Percentiles rank a stretch among this genome's conserved stretches.
These are phyloP conservation scores for Cystobasidium pallidum DNA, from an alignment of 1,284 basidiomycete genomes.

Conservation along the genomic window DNA sequence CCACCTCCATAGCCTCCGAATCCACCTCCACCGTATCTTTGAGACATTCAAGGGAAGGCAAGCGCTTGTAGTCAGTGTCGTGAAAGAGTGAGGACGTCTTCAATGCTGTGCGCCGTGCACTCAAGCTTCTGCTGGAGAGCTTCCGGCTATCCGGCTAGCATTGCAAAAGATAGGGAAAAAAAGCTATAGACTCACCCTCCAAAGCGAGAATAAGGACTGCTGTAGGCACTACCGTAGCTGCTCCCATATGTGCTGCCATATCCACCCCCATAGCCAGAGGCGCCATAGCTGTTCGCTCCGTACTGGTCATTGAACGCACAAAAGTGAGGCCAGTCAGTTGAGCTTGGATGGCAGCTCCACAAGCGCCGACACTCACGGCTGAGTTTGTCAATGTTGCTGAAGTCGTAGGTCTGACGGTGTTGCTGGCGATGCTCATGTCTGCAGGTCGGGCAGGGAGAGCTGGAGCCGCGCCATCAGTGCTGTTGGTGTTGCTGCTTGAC, in stretches of 20 bases:
- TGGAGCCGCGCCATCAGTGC: constrained; percentile 52
- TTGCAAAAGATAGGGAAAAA: not conserved
- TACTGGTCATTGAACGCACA: not conserved
- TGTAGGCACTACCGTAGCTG: constrained; percentile 44
- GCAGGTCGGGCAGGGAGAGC: constrained; percentile 62
- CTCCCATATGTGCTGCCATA: constrained; percentile 52
- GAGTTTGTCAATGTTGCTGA: not conserved
- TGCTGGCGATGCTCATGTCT: constrained; percentile 56
- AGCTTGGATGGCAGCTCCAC: too few species aligned
- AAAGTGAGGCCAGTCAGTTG: not conserved
- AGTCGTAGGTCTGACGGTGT: constrained; percentile 42
- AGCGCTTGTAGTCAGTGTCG: too few species aligned
- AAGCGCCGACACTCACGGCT: not conserved
- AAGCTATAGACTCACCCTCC: constrained; percentile 51
- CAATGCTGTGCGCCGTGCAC: too few species aligned
- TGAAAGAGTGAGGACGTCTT: too few species aligned
- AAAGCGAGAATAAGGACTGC: constrained; percentile 63
- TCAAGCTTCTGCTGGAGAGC: not conserved
- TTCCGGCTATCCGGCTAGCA: constrained; percentile 11
- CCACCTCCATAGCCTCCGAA: constrained; percentile 60
- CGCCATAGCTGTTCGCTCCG: constrained; percentile 11
- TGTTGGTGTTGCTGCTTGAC: constrained; percentile 47
- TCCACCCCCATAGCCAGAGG: constrained; percentile 49
- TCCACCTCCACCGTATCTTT: constrained; percentile 56
- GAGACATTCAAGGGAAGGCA: too few species aligned